A percentile compares a stretch with the other conserved stretches of the same genome.
Conservation (phyloP, 78 protist genomes). For the Emiliania huxleyi region DNA sequence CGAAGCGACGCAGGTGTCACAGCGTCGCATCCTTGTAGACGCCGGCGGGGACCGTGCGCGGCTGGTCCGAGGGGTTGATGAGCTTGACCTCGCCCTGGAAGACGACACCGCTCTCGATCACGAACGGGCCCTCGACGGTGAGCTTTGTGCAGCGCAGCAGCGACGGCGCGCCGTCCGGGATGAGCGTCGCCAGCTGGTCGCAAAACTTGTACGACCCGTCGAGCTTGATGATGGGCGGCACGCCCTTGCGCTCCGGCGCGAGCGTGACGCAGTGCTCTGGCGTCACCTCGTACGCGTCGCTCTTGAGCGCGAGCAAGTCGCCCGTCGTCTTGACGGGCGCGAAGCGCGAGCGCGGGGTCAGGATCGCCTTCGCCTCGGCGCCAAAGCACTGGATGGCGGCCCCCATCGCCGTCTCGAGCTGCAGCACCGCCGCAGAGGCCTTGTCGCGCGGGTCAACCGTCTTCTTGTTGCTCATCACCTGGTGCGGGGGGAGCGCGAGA, state of each 20-base stretch:
- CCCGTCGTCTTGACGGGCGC: constrained; percentile 92
- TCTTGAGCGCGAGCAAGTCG: constrained; percentile 89
- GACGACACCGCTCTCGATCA: background rate
- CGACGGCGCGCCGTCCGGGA: constrained; percentile 74
- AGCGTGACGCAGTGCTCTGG: constrained; percentile 58
- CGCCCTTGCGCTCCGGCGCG: constrained; percentile 64
- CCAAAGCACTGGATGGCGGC: constrained; percentile 87
- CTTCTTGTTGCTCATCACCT: constrained; percentile 42
- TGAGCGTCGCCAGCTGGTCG: constrained; percentile 9
- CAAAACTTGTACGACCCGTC: constrained; percentile 81
- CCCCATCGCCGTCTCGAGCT: constrained; percentile 96
- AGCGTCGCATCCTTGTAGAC: background rate
- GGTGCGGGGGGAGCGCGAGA: constrained; percentile 50
- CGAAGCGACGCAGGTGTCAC: too few species aligned
- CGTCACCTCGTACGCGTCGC: constrained; percentile 77
- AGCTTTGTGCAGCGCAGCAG: constrained; percentile 84
- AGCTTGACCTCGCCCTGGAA: background rate
- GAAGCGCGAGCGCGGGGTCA: constrained; percentile 94
- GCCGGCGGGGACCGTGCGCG: background rate
- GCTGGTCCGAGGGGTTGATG: background rate
- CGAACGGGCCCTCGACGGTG: constrained; percentile 75
- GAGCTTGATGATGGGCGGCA: constrained; percentile 72
- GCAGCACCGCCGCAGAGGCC: constrained; percentile 70
- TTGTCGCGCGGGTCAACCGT: constrained; percentile 32
- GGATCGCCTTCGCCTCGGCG: constrained; percentile 71